Base-by-base conservation (phyloP, 768 basidiomycete genomes). In the Leccinum fibrillosum region DNA sequence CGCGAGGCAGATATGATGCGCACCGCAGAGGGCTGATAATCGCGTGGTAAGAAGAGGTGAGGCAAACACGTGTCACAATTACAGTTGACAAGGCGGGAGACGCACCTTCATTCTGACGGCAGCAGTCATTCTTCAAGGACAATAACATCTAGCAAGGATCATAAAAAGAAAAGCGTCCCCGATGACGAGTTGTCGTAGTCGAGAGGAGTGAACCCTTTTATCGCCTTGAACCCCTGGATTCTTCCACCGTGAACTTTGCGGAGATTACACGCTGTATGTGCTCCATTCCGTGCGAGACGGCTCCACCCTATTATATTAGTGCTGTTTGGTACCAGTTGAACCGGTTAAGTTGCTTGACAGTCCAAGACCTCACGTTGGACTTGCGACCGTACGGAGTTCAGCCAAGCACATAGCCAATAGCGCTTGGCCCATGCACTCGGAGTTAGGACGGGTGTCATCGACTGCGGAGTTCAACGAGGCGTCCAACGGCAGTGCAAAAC, bases 11-110 rank as follows among this genome's bases (percentile, higher is more conserved):
- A 69, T 69, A 58, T 72, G 72, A 68, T 73, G 70, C 57, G 67
- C 72, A 61, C 71, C 54, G 49, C 57, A 62, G 61, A 35, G 63
- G 69, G 69, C 53, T 64, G 71, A 72, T 72, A 72, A 72, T 74
- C 71, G 71, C 69, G 71, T 74, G 71, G 54, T 64, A 55, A 52
- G 52, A 53, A 61, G 51, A 47, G 54, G 66, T 30, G 61, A 73
- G 72, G 72, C 59, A 56, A 62, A 66, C 71, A 72, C 69, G 72
- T 72, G 72, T 69, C 49, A 52, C 49, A 54, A 56, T 56, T 26
- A 34, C 50, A 32, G n/a, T 53, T 49, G 5, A 28, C 53, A 30
- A 52, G 66, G 57, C 66, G 45, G 49, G 44, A 2, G 45, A 56
- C 53, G 62, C 61, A 60, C 58, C 52, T 50, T 4, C 23, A 53